Evolutionary conservation across 169 alveolate genomes (phyloP).

Genomic region (Hammondia hammondi): DNA sequence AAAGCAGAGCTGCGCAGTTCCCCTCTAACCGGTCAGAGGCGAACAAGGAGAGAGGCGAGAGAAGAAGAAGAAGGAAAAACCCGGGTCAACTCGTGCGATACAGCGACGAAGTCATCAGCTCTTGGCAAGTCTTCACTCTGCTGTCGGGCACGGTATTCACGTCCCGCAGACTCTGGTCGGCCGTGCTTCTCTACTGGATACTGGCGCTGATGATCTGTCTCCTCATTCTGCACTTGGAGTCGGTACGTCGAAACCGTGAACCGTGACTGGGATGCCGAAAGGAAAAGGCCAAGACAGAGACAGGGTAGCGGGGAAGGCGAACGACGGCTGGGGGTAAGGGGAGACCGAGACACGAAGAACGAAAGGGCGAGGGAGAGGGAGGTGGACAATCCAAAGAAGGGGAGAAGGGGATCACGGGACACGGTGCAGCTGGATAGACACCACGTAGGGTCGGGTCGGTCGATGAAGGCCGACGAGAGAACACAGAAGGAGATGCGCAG

Average conservation of each 20-base stretch:
- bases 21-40: background rate
- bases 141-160: constrained; percentile 48
- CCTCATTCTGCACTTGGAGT: constrained; percentile 45
- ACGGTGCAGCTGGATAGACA: no score
- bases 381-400: no score
- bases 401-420: no score
- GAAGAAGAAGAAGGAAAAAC: background rate
- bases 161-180: constrained; percentile 60
- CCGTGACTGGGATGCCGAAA: no score
- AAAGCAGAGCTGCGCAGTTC: background rate
- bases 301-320: no score
- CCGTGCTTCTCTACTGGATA: constrained; percentile 51
- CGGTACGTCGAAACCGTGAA: constrained; percentile 22
- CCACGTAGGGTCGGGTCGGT: no score
- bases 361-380: no score
- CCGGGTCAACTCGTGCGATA: background rate
- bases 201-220: constrained; percentile 55
- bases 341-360: no score
- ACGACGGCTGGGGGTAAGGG: no score
- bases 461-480: no score
- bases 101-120: constrained; percentile 10
- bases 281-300: no score
- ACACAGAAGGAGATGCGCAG: no score
- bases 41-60: background rate
- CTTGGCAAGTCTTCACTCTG: constrained; percentile 22